Evolutionary conservation across 2,329 filamentous ascomycete species (phyloP), one percentile per base, ranked within the genome.

Genomic region (Aureobasidium mangrovei): DNA sequence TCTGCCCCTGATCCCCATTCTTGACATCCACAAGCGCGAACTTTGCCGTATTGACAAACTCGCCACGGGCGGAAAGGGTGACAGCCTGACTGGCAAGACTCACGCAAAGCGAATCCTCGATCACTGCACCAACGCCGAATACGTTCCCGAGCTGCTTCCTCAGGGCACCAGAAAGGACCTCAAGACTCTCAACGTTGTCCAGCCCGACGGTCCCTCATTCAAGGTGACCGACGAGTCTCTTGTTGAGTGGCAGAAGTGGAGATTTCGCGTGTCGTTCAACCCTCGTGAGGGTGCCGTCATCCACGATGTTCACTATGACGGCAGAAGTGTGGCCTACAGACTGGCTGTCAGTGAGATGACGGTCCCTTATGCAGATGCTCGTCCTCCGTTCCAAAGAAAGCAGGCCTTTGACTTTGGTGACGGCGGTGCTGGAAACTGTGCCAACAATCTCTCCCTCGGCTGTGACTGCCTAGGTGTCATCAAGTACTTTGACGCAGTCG

Each of bases 321-420:
- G 77, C 35, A 76, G 83, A 18, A 81, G 78, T 40, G 72, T 88
- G 29, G 75, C 88, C 62, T 84, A 86, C 68, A 77, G 85, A 1
- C 67, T 88, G 31, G 81, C 79, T 58, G 75, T 85, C 56, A 81
- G 79, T 58, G 85, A 89, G 65, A 85, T 88, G 79, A 79, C 79
- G 1, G 56, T 58, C 7, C 51, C 56, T 4, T 59, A 59, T 27
- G 58, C 47, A n/a, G 53, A 54, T 36, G 80, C 80, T 0, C 76
- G 83, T 1, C 70, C 75, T 0, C 83, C 83, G 0, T 86, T 79
- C 63, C 81, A 83, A 49, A 75, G 82, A 32, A 87, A 87, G 64
- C 81, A 83, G 54, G 83, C 83, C 1, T 86, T 87, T 61, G 83
- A 87, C 61, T 79, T 86, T 58, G 84, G 84, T 12, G 83, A 86